phyloP scores from a whole-genome alignment of 2,329 filamentous ascomycete species.

The Xylariaceae sp. region DNA sequence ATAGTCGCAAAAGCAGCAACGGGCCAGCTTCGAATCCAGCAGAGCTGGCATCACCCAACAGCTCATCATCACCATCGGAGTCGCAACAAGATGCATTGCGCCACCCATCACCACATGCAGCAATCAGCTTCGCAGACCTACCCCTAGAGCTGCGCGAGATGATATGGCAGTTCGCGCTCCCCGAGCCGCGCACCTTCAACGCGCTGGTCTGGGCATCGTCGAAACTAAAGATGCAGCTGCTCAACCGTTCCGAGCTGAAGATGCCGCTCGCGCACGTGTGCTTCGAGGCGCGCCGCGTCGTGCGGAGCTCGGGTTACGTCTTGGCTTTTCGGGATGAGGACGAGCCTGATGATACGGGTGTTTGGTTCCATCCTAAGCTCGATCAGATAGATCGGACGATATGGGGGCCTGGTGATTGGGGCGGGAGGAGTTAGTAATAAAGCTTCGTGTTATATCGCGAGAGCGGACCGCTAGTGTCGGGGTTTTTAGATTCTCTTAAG shows the following conservation, averaged over 20 bases:
- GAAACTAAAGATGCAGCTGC: slow-evolving; percentile 23
- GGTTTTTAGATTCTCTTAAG: too few species aligned
- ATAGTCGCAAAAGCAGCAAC: too few species aligned
- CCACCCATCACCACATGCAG: too few species aligned
- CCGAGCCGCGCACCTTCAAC: slow-evolving; percentile 22
- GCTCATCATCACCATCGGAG: too few species aligned
- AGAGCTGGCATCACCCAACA: too few species aligned
- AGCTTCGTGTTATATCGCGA: too few species aligned
- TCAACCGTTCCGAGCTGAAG: slow-evolving; percentile 21
- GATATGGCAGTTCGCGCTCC: slow-evolving; percentile 27
- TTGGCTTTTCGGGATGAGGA: slow-evolving; percentile 27
- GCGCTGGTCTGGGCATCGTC: slow-evolving; percentile 23
- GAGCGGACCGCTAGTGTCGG: too few species aligned
- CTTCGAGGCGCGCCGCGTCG: slow-evolving; percentile 26
- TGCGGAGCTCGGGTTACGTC: slow-evolving; percentile 23
- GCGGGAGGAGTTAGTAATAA: too few species aligned
- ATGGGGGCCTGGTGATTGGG: slow-evolving; percentile 25
- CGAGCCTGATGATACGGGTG: slow-evolving; percentile 23
- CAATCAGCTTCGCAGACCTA: slow-evolving; percentile 23
- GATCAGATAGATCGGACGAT: slow-evolving; percentile 26
- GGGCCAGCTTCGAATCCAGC: too few species aligned
- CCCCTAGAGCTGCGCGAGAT: slow-evolving; percentile 27
- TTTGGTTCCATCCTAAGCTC: slow-evolving; percentile 25
- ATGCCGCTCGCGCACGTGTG: slow-evolving; percentile 27
- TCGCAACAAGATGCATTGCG: too few species aligned